Evolutionary conservation across 768 basidiomycete species (phyloP).

Genomic region (Lactifluus pinguis): DNA sequence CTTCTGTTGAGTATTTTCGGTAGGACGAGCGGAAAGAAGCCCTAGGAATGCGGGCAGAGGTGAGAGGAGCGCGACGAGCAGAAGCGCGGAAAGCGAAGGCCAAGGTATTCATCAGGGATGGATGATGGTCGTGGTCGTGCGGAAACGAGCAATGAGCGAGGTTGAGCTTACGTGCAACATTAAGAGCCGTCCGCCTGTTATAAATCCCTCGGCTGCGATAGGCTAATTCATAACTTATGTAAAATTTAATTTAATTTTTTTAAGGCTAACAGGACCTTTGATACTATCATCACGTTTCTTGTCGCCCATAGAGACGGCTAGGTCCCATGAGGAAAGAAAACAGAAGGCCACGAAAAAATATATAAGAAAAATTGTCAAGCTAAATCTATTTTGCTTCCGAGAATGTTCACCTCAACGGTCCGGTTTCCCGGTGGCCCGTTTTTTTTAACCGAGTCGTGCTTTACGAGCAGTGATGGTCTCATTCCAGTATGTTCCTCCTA

Average conservation of each 20-base stretch:
- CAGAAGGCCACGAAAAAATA: too few species aligned
- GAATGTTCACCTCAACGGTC: too few species aligned
- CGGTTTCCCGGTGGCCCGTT: too few species aligned
- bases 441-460: neutral
- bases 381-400: too few species aligned
- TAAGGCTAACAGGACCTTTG: too few species aligned
- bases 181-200: neutral
- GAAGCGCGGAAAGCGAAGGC: conserved; percentile 11
- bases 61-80: conserved; percentile 16
- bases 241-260: too few species aligned
- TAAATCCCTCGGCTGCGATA: neutral
- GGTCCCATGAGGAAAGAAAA: too few species aligned
- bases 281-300: too few species aligned
- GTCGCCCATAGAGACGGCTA: too few species aligned
- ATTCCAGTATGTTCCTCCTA: conserved; percentile 16
- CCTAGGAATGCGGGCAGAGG: conserved; percentile 11
- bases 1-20: conserved; percentile 51
- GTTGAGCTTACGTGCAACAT: neutral
- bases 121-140: neutral
- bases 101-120: conserved; percentile 6
- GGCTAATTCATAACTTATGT: neutral
- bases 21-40: conserved; percentile 32
- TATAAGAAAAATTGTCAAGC: too few species aligned
- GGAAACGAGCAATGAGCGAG: neutral
- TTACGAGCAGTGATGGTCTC: conserved; percentile 14